Evolutionary conservation across 805 yeast species (phyloP).

Genomic region (Ogataea thermomethanolica): DNA sequence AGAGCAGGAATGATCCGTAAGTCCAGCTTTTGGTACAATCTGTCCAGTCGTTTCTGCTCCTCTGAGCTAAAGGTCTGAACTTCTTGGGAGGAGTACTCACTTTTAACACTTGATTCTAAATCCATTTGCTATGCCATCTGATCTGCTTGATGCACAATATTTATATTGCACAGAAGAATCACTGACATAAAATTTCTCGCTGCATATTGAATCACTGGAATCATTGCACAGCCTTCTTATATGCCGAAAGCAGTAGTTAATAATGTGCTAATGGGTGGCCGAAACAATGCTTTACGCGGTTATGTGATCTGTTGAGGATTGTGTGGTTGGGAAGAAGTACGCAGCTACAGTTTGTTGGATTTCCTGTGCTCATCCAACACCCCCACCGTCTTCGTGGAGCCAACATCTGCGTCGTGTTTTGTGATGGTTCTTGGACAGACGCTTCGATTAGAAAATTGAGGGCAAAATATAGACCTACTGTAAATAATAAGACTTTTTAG

Average conservation of each 20-base stretch:
- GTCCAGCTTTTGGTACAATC: conserved; percentile 61
- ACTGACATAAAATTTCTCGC: conserved; percentile 3
- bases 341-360: no score
- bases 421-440: no score
- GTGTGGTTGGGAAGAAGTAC: no score
- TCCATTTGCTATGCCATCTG: conserved; percentile 1
- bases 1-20: conserved; percentile 74
- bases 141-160: not conserved
- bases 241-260: not conserved
- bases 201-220: conserved; percentile 15
- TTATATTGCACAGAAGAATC: not conserved
- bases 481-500: no score
- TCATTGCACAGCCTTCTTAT: conserved; percentile 1
- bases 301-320: no score
- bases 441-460: no score
- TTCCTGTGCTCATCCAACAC: no score
- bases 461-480: no score
- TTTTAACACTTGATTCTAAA: conserved; percentile 1
- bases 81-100: not conserved
- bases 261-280: not conserved
- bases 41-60: conserved; percentile 36
- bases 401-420: no score
- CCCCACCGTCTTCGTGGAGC: no score
- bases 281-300: not conserved
- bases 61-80: not conserved